Percentiles rank a stretch among this genome's conserved stretches.
Conservation (phyloP, 768 basidiomycete species). For the Hericium rajendrae region DNA sequence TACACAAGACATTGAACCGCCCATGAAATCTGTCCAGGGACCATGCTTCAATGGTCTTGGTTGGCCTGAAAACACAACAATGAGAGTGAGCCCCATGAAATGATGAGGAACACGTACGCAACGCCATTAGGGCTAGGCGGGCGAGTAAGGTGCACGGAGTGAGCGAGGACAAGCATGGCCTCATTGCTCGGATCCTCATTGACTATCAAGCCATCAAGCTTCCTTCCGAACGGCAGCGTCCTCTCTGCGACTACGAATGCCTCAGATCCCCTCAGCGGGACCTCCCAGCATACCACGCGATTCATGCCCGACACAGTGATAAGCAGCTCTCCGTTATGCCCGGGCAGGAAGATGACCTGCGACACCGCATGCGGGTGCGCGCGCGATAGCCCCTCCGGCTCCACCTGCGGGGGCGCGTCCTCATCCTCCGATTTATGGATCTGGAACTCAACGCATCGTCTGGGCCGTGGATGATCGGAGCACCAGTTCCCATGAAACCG, state of each 20-base stretch:
- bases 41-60: constrained; percentile 13
- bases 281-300: constrained; percentile 26
- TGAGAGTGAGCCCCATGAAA: not conserved
- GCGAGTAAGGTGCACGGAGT: not conserved
- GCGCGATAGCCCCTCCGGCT: not conserved
- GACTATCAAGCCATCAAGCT: constrained; percentile 20
- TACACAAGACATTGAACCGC: constrained; percentile 10
- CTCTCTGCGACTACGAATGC: constrained; percentile 25
- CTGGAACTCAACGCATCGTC: constrained; percentile 17
- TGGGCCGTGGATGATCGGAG: constrained; percentile 17
- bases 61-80: constrained; percentile 1
- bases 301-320: constrained; percentile 18
- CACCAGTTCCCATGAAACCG: constrained; percentile 27
- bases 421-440: constrained; percentile 8
- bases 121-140: not conserved
- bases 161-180: constrained; percentile 17
- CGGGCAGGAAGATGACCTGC: constrained; percentile 23
- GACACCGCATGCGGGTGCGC: constrained; percentile 12
- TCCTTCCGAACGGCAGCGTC: constrained; percentile 1
- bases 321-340: constrained; percentile 22
- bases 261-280: constrained; percentile 24
- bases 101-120: not conserved
- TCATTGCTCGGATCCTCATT: constrained; percentile 21
- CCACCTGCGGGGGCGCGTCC: not conserved
- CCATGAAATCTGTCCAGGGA: constrained; percentile 25